These are phyloP conservation scores for Pulveroboletus frians DNA, from an alignment of 768 basidiomycete genomes.

Conservation along the genomic window DNA sequence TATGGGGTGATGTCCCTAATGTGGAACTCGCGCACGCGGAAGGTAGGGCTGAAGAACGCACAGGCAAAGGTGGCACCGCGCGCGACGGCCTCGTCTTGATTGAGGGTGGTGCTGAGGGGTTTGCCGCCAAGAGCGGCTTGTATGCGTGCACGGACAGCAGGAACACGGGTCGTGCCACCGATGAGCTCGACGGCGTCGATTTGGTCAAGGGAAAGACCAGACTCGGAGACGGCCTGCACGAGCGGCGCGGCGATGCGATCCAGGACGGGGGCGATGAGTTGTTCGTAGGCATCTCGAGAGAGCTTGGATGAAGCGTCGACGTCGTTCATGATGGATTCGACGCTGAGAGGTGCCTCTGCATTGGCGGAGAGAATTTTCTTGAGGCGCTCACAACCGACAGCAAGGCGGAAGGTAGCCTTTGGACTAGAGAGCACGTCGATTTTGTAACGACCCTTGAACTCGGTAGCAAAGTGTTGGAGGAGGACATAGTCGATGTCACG, in stretches of 20 bases:
- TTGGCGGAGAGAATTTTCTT: slow-evolving; percentile 98
- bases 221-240: slow-evolving; percentile 71
- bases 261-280: slow-evolving; percentile 69
- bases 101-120: slow-evolving; percentile 84
- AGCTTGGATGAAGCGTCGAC: slow-evolving; percentile 87
- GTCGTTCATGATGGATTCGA: slow-evolving; percentile 96
- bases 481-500: slow-evolving; percentile 94
- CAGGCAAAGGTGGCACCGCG: slow-evolving; percentile 96
- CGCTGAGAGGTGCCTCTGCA: slow-evolving; percentile 78
- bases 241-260: slow-evolving; percentile 73
- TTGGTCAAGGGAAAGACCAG: slow-evolving; percentile 76
- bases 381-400: slow-evolving; percentile 84
- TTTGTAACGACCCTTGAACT: slow-evolving; percentile 97
- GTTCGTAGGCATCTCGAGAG: slow-evolving; percentile 76
- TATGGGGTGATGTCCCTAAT: slow-evolving; percentile 82
- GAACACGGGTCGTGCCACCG: slow-evolving; percentile 90
- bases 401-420: slow-evolving; percentile 90
- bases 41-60: slow-evolving; percentile 94
- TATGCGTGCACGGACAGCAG: slow-evolving; percentile 85
- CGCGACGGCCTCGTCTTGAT: slow-evolving; percentile 96
- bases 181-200: slow-evolving; percentile 90
- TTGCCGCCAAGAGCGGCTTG: slow-evolving; percentile 79
- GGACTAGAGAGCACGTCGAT: slow-evolving; percentile 89
- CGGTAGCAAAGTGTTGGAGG: slow-evolving; percentile 78
- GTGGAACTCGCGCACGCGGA: slow-evolving; percentile 95